Base-by-base conservation (phyloP, 2,329 filamentous ascomycete species). In the Alternaria gaisen region DNA sequence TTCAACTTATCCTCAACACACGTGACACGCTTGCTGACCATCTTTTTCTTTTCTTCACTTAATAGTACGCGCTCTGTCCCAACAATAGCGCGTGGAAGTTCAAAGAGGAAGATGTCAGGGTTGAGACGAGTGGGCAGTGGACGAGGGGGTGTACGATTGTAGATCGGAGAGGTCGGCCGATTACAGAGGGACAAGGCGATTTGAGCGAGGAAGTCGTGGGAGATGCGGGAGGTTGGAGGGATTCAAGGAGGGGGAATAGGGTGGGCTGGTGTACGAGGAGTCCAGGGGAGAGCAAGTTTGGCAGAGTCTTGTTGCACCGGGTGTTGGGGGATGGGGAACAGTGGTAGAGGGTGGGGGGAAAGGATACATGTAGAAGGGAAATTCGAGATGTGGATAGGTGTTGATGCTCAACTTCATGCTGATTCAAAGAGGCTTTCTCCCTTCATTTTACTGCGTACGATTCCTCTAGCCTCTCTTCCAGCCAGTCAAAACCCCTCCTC, bases 121-220 rank as follows among this genome's bases (percentile, higher is more conserved):
- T 99, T 41, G 95, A 99, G 81, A 96, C 93, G 0, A 82, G 87
- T 3, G 95, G 94, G 2, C 95, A 98, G 82, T 99, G 95, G 95
- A 97, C 94, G 46, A 85, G 92, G 58, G 94, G 95, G 1, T 94
- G 95, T 89, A 94, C 93, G 73, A 85, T 98, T 32, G 83, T 93
- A 41, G 95, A 99, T 82, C 85, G 88, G 36, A 86, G 95, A 44
- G 80, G 81, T 38, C 81, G 88, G 55, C 83, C 81, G 64, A 87
- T 87, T 73, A 83, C 83, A 6, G 65, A 73, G 56, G 72, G 75
- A 28, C 59, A 67, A 44, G 72, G 70, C 14, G 75, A 60, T 64
- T 55, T 72, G 61, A 68, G 72, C 8, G 77, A 70, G 22, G 78
- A 84, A 52, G 84, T 89, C 30, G 84, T 89, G 0, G 91, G 90